phyloP scores from a whole-genome alignment of 306 rosid genomes.

The Delonix regia region DNA sequence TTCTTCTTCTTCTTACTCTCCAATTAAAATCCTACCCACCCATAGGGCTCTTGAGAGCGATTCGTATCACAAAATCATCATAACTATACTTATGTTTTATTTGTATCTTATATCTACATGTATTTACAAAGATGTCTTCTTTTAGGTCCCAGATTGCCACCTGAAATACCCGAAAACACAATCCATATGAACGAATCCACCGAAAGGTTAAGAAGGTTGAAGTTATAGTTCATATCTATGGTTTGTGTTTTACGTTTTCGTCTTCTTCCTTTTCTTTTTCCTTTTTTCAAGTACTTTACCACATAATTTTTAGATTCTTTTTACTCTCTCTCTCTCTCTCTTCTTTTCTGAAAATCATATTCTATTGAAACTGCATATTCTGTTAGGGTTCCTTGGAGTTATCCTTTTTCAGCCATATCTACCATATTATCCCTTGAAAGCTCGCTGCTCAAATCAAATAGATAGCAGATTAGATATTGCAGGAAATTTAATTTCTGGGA shows the following conservation, averaged over 20 bases:
- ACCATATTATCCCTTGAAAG: too few relatives aligned
- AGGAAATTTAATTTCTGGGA: constrained; percentile 4
- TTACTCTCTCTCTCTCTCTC: neutral
- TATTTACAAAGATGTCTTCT: neutral
- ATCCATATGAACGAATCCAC: constrained; percentile 40
- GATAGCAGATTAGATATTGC: neutral
- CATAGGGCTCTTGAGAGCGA: neutral
- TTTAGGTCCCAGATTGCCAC: constrained; percentile 22
- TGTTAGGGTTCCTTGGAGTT: constrained; percentile 51
- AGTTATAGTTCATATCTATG: neutral
- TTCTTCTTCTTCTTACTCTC: neutral
- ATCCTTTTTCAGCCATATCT: neutral
- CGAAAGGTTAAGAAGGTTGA: constrained; percentile 32
- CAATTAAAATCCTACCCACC: too few relatives aligned
- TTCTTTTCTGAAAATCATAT: neutral
- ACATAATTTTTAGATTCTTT: neutral
- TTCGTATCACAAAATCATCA: neutral
- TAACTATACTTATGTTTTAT: neutral
- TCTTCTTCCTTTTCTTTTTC: neutral
- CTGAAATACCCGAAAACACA: constrained; percentile 4
- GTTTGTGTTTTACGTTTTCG: neutral
- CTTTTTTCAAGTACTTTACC: neutral
- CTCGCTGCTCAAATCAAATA: neutral
- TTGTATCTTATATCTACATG: neutral
- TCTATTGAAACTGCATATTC: constrained; percentile 42